phyloP scores from a whole-genome alignment of 2,329 filamentous ascomycete genomes.

The Cordyceps javanica region DNA sequence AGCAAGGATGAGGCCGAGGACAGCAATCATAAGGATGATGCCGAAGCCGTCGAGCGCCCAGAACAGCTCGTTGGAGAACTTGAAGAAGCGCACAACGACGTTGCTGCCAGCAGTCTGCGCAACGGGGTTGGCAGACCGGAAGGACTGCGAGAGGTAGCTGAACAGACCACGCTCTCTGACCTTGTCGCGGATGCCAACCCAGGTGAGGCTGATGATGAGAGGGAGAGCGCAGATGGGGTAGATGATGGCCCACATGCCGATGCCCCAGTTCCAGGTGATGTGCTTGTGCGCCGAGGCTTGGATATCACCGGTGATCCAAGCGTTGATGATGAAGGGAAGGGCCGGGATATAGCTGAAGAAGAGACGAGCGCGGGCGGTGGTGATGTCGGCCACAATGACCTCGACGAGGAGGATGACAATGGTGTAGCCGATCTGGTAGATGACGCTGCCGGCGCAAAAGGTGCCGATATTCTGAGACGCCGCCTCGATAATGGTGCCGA shows the following conservation, averaged over 20 bases:
- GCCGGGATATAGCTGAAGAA: slow-evolving; percentile 60
- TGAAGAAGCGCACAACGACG: background rate
- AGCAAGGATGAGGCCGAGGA: slow-evolving; percentile 39
- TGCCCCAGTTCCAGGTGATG: slow-evolving; percentile 56
- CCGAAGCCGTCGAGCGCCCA: slow-evolving; percentile 41
- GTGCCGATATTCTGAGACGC: slow-evolving; percentile 39
- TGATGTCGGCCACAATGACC: slow-evolving; percentile 58
- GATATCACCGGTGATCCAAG: slow-evolving; percentile 58
- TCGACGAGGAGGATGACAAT: slow-evolving; percentile 55
- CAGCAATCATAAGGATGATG: slow-evolving; percentile 39
- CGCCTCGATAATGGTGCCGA: slow-evolving; percentile 53
- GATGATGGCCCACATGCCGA: slow-evolving; percentile 60
- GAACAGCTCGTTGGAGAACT: slow-evolving; percentile 34
- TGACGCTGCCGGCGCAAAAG: slow-evolving; percentile 51
- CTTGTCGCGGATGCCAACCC: slow-evolving; percentile 47
- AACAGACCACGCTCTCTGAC: slow-evolving; percentile 38
- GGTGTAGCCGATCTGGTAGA: slow-evolving; percentile 61
- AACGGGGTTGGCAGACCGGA: slow-evolving; percentile 24
- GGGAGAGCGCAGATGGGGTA: slow-evolving; percentile 53
- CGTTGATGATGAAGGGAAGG: slow-evolving; percentile 56
- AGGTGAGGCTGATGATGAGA: slow-evolving; percentile 44
- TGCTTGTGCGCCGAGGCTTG: slow-evolving; percentile 38
- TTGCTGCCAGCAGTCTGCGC: background rate
- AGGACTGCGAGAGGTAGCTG: slow-evolving; percentile 26
- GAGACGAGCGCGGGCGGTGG: slow-evolving; percentile 55